Conservation (phyloP, 1,284 basidiomycete species). For the Ceratobasidium sp. region DNA sequence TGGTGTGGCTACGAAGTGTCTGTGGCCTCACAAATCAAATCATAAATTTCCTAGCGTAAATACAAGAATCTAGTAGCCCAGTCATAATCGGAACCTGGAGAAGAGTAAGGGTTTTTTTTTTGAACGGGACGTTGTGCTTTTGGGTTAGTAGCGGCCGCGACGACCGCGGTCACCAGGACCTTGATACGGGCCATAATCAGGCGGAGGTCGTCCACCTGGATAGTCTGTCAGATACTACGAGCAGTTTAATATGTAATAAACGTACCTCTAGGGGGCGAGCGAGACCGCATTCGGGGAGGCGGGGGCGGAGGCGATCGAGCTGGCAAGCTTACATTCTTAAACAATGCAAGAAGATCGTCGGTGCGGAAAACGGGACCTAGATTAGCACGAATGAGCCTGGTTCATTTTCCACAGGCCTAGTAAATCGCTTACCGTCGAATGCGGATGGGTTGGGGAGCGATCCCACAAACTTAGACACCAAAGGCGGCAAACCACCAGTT, state of each 20-base stretch:
- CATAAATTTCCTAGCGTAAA: constrained; percentile 23
- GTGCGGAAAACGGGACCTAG: constrained; percentile 87
- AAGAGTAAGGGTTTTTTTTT: background rate
- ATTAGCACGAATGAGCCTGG: constrained; percentile 45
- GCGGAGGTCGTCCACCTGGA: constrained; percentile 69
- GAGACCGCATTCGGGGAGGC: constrained; percentile 43
- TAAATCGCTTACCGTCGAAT: constrained; percentile 80
- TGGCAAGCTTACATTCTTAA: constrained; percentile 81
- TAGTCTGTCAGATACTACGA: background rate
- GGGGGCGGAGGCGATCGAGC: constrained; percentile 52
- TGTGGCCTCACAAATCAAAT: background rate
- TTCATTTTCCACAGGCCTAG: background rate
- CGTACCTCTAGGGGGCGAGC: constrained; percentile 49
- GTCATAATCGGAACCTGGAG: background rate
- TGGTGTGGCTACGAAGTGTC: background rate
- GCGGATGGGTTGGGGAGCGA: constrained; percentile 74
- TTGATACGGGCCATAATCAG: constrained; percentile 78
- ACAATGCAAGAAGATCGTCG: constrained; percentile 85
- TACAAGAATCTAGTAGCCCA: constrained; percentile 10
- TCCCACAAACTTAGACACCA: constrained; percentile 84
- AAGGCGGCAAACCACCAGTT: constrained; percentile 67
- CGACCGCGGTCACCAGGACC: constrained; percentile 60
- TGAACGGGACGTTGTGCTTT: background rate
- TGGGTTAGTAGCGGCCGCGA: constrained; percentile 27
- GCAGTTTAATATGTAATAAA: background rate